phyloP scores from a whole-genome alignment of 441 rosid species.

The Sinapis alba region DNA sequence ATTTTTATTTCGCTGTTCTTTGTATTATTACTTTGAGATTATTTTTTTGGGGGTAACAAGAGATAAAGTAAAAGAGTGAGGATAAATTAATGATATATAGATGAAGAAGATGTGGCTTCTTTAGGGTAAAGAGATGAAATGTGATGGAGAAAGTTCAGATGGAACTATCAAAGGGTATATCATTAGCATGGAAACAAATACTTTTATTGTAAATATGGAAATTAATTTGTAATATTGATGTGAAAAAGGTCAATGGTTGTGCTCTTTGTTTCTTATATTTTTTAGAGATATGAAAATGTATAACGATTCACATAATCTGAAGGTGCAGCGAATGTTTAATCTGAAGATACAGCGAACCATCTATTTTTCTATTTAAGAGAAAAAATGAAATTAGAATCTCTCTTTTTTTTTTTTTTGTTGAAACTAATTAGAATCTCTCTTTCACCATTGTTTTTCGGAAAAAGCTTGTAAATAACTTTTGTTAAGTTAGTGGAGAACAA shows the following conservation, averaged over 20 bases:
- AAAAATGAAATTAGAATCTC: neutral
- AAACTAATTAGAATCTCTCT: neutral
- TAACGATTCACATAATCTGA: neutral
- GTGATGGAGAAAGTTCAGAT: conserved; percentile 21
- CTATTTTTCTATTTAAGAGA: neutral
- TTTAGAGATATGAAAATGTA: neutral
- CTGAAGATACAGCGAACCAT: neutral
- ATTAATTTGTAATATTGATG: neutral
- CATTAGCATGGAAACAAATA: conserved; percentile 33
- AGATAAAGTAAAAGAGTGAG: neutral
- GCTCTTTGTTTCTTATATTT: neutral
- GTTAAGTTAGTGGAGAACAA: neutral
- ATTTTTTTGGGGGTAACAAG: conserved; percentile 1
- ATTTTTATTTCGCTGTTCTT: conserved; percentile 1
- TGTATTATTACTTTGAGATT: conserved; percentile 10
- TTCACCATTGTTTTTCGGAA: neutral
- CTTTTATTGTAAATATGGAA: conserved; percentile 9
- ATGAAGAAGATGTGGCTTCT: conserved; percentile 13
- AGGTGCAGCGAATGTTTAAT: neutral
- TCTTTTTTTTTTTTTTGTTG: no score
- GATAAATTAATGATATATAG: neutral
- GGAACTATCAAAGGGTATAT: neutral
- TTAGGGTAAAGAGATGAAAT: conserved; percentile 19
- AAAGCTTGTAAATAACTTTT: neutral
- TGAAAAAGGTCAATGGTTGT: conserved; percentile 2